phyloP scores from a whole-genome alignment of 345 rosid species.

The Euphorbia lathyris region DNA sequence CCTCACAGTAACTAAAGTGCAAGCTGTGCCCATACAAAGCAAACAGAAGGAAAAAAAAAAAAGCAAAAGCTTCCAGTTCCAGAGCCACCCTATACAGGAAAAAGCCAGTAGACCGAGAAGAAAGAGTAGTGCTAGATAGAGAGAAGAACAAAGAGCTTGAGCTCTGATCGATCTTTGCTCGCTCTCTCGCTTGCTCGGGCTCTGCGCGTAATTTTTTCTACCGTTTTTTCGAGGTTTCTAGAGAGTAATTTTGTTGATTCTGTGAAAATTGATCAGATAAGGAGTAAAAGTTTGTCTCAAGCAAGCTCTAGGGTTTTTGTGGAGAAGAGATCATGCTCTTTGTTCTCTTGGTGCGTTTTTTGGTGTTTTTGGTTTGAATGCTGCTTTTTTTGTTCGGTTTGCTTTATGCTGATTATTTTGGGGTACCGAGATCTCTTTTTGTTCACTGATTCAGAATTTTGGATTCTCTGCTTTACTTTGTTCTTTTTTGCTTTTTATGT shows the following conservation, averaged over 20 bases:
- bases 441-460: constrained; percentile 13
- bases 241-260: not conserved
- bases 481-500: constrained; percentile 3
- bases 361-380: not conserved
- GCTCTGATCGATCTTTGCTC: too few species aligned
- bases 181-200: constrained; percentile 21
- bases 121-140: not conserved
- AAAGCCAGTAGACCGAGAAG: constrained; percentile 2
- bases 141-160: constrained; percentile 14
- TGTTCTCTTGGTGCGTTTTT: constrained; percentile 26
- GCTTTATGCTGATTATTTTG: constrained; percentile 5
- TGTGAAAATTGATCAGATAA: not conserved
- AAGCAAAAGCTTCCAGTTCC: constrained; percentile 34
- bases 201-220: not conserved
- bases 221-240: constrained; percentile 7
- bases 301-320: not conserved
- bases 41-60: constrained; percentile 6
- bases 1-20: constrained; percentile 23
- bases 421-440: constrained; percentile 17
- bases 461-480: constrained; percentile 17
- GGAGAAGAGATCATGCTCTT: constrained; percentile 14
- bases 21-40: constrained; percentile 16
- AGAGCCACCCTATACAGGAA: constrained; percentile 22
- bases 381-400: constrained; percentile 6
- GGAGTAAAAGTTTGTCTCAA: not conserved